Evolutionary conservation across 208 protist species (phyloP).

Genomic region (Angomonas deanei): DNA sequence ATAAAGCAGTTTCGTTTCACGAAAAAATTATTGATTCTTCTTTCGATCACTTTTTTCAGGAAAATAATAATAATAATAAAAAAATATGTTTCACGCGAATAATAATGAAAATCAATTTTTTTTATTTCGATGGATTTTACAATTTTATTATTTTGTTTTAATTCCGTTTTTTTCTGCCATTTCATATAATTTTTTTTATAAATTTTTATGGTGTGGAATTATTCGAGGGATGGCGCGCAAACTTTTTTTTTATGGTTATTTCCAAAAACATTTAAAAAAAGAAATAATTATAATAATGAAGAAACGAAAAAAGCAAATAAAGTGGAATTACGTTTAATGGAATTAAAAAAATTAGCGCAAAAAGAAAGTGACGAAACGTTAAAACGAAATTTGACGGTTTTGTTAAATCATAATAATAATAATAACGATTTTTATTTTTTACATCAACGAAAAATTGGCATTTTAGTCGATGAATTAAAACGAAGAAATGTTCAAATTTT

Average conservation of each 20-base stretch:
- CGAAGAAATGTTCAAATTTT: not conserved
- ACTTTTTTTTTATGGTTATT: not conserved
- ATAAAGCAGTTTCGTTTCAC: not conserved
- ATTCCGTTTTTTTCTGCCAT: not conserved
- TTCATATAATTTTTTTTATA: not conserved
- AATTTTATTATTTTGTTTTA: not conserved
- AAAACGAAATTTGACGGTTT: not conserved
- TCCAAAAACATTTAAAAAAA: not conserved
- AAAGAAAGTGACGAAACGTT: not conserved
- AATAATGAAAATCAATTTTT: no score
- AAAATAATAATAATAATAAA: no score
- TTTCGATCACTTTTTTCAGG: not conserved
- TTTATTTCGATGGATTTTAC: not conserved
- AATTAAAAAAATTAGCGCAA: not conserved
- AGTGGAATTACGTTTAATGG: not conserved
- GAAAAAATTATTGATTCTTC: not conserved
- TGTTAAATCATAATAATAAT: not conserved
- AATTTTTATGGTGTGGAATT: not conserved
- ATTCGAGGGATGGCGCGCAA: not conserved
- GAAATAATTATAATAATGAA: no score
- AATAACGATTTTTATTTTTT: not conserved
- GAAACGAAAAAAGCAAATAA: not conserved
- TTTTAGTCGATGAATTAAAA: not conserved
- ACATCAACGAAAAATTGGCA: not conserved
- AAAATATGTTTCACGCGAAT: no score